These are phyloP conservation scores for Capsicum pubescens DNA, from an alignment of 257 asterid genomes.

Conservation along the genomic window DNA sequence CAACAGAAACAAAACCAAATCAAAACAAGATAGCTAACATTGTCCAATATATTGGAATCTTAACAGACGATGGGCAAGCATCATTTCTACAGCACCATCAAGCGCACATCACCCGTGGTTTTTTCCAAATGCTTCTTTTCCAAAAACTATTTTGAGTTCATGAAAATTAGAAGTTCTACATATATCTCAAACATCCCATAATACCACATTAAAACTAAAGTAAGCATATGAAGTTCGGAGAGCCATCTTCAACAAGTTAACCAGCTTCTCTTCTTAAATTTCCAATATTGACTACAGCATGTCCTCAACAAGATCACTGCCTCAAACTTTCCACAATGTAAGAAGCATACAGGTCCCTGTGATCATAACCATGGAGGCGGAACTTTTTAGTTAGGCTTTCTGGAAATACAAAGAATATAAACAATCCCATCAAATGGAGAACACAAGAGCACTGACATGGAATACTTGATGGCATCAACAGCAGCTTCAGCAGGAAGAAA, in stretches of 20 bases:
- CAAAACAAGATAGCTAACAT: conserved; percentile 7
- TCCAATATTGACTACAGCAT: neutral
- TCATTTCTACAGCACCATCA: neutral
- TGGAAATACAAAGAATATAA: neutral
- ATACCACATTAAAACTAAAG: neutral
- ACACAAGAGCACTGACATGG: conserved; percentile 61
- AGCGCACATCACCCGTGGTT: neutral
- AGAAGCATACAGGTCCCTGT: conserved; percentile 85
- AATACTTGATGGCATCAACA: conserved; percentile 65
- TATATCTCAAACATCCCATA: neutral
- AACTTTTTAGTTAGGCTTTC: neutral
- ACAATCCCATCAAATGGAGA: neutral
- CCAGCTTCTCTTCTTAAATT: neutral
- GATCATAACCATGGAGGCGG: conserved; percentile 24
- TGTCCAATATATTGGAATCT: neutral
- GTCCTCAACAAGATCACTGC: conserved; percentile 47
- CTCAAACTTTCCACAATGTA: conserved; percentile 83
- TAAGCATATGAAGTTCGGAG: neutral
- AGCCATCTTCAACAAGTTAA: neutral
- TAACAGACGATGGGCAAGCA: neutral
- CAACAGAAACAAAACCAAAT: neutral
- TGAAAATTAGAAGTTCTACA: neutral
- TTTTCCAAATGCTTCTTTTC: neutral
- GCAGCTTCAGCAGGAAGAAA: conserved; percentile 82
- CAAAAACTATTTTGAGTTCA: neutral